A percentile compares a stretch with the other conserved stretches of the same genome.
Conservation (phyloP, 1,284 basidiomycete genomes). For the Tilletia caries region DNA sequence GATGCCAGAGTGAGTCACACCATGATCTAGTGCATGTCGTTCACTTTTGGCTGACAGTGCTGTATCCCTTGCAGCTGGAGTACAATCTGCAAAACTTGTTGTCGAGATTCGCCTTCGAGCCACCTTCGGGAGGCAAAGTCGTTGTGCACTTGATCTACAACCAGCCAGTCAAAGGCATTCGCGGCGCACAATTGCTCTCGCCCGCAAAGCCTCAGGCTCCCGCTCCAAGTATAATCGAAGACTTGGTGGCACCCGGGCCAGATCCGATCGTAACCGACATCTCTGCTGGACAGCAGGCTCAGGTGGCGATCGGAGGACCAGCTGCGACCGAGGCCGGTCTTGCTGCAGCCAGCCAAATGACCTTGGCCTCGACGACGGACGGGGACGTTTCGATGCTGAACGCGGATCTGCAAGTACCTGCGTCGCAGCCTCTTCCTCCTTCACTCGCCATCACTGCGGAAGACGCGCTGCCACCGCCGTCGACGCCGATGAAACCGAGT, state of each 20-base stretch:
- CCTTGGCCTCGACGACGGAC: not conserved
- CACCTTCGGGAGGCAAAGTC: conserved; percentile 6
- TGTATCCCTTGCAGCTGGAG: conserved; percentile 30
- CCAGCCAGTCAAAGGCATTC: conserved; percentile 57
- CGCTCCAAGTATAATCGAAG: not conserved
- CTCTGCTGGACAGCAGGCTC: conserved; percentile 19
- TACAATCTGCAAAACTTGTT: conserved; percentile 52
- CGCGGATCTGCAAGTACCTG: not conserved
- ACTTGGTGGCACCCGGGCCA: not conserved
- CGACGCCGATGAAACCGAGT: not conserved
- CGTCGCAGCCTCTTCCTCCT: conserved; percentile 9
- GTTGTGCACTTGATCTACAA: conserved; percentile 57
- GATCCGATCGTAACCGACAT: conserved; percentile 18
- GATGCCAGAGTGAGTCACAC: conserved; percentile 59
- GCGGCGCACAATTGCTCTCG: conserved; percentile 15
- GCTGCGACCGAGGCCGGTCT: not conserved
- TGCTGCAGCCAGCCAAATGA: not conserved
- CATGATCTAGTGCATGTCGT: not conserved
- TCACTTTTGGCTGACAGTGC: not conserved
- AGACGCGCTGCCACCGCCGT: conserved; percentile 11
- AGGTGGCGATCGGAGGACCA: not conserved
- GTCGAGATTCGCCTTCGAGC: conserved; percentile 62
- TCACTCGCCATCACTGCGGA: conserved; percentile 4
- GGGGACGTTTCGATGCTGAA: not conserved
- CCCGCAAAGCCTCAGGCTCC: not conserved